phyloP scores from a whole-genome alignment of 2,329 filamentous ascomycete species.

The Xylariaceae sp. region DNA sequence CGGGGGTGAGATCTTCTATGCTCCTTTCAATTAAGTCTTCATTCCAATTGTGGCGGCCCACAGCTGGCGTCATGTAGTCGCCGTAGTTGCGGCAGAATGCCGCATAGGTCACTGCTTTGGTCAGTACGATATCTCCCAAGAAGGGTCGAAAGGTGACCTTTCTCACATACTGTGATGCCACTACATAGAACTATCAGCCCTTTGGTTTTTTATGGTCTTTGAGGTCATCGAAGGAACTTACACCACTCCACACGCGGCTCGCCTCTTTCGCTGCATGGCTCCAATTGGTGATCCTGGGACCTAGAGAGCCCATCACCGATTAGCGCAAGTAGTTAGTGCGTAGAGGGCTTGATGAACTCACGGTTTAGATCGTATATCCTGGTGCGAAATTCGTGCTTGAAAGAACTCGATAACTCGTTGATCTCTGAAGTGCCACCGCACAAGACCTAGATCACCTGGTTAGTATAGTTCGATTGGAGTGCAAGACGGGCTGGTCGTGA shows the following conservation, averaged over 20 bases:
- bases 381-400: slow-evolving; percentile 4
- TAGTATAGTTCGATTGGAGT: slow-evolving; percentile 1
- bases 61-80: slow-evolving; percentile 20
- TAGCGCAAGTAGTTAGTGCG: too few relatives aligned
- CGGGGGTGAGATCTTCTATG: slow-evolving; percentile 22
- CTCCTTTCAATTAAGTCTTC: slow-evolving; percentile 32
- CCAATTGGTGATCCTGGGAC: slow-evolving; percentile 19
- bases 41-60: slow-evolving; percentile 35
- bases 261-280: slow-evolving; percentile 19
- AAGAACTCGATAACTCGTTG: neutral
- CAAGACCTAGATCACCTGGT: slow-evolving; percentile 3
- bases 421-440: slow-evolving; percentile 4
- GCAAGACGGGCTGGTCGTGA: too few relatives aligned
- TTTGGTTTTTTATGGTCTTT: neutral
- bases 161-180: slow-evolving; percentile 7
- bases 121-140: too few relatives aligned
- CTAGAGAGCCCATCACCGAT: too few relatives aligned
- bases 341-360: too few relatives aligned
- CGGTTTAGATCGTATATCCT: slow-evolving; percentile 3
- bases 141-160: too few relatives aligned
- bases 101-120: slow-evolving; percentile 22
- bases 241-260: slow-evolving; percentile 24
- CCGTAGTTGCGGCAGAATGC: slow-evolving; percentile 38
- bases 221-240: slow-evolving; percentile 22
- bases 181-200: slow-evolving; percentile 4